Evolutionary conservation across 305 asterid species (phyloP).

Genomic region (Coffea humblotiana): DNA sequence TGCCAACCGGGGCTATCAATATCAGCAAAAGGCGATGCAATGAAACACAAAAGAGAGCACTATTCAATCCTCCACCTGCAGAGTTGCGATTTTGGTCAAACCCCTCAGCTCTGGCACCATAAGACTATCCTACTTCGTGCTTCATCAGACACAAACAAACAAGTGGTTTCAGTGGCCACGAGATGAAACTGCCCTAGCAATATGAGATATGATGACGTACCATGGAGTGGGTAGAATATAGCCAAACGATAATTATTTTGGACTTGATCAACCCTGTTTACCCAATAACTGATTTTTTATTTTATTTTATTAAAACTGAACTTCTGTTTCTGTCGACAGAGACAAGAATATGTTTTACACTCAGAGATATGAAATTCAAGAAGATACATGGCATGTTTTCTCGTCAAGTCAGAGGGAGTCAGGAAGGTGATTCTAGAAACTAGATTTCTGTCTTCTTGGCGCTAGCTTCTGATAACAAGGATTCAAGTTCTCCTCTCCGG

Average conservation of each 20-base stretch:
- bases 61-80: background rate
- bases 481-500: constrained; percentile 63
- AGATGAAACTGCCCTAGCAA: background rate
- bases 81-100: background rate
- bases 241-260: background rate
- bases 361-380: background rate
- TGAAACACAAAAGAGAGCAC: background rate
- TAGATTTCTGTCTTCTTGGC: constrained; percentile 46
- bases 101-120: background rate
- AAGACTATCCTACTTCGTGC: background rate
- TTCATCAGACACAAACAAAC: no score
- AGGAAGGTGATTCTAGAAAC: constrained; percentile 7
- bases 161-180: background rate
- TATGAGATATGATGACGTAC: background rate
- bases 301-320: background rate
- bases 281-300: no score
- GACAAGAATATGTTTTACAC: background rate
- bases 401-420: background rate
- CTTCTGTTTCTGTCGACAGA: background rate
- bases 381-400: constrained; percentile 1
- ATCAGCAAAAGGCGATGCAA: background rate
- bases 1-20: no score
- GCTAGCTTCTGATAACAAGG: constrained; percentile 61
- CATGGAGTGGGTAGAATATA: background rate
- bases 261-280: background rate